Evolutionary conservation across 306 rosid species (phyloP).

Genomic region (Clitoria ternatea): DNA sequence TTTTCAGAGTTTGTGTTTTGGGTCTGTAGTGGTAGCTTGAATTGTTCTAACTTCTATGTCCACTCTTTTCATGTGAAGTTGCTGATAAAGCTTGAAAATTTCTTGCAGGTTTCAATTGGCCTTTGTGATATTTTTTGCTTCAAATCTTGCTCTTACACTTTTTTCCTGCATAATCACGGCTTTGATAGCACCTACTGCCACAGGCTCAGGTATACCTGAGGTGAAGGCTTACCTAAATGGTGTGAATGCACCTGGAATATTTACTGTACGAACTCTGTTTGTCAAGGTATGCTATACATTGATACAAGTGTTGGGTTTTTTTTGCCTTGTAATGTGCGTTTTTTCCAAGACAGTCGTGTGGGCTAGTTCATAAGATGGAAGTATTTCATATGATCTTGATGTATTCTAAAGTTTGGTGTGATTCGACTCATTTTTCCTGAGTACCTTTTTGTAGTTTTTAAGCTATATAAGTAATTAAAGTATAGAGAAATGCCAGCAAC

Average conservation of each 20-base stretch:
- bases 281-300: conserved; percentile 55
- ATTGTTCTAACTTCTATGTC: neutral
- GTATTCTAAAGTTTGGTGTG: neutral
- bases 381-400: neutral
- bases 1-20: neutral
- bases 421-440: neutral
- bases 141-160: conserved; percentile 70
- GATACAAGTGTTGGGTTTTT: neutral
- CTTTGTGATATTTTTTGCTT: conserved; percentile 56
- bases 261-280: conserved; percentile 50
- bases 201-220: conserved; percentile 95
- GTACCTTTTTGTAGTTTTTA: neutral
- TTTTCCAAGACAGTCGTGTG: neutral
- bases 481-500: neutral
- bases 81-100: conserved; percentile 22
- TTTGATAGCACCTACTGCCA: conserved; percentile 72
- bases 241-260: conserved; percentile 86
- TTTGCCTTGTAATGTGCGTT: neutral
- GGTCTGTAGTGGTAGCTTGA: neutral
- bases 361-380: neutral
- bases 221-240: conserved; percentile 97
- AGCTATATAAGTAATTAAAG: neutral
- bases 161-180: conserved; percentile 68
- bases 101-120: conserved; percentile 62
- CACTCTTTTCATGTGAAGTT: neutral